Conservation (phyloP, 352 stramenopile genomes). For the Pseudoperonospora humuli region DNA sequence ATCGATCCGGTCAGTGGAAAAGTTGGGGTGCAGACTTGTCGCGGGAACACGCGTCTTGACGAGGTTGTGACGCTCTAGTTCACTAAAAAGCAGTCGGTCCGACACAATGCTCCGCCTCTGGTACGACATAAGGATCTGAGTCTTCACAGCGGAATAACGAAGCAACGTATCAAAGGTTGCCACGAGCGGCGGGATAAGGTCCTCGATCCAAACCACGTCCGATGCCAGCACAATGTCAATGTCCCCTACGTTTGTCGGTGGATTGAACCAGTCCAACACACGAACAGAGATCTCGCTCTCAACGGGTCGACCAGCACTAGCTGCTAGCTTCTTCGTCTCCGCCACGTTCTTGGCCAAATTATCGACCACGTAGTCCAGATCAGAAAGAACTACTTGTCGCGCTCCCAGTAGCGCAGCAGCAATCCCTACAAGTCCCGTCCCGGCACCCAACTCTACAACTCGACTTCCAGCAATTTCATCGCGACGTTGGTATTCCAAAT, state of each 20-base stretch:
- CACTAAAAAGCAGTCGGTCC: slow-evolving; percentile 47
- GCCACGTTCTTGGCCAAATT: slow-evolving; percentile 62
- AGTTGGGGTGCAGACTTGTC: slow-evolving; percentile 32
- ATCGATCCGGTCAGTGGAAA: slow-evolving; percentile 35
- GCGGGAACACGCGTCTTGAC: slow-evolving; percentile 21
- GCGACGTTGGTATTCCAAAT: slow-evolving; percentile 58
- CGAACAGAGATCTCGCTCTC: slow-evolving; percentile 13
- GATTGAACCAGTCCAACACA: slow-evolving; percentile 69
- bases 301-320: background rate
- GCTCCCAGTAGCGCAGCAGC: slow-evolving; percentile 72
- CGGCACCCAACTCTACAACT: slow-evolving; percentile 79
- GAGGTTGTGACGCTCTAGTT: slow-evolving; percentile 32
- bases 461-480: slow-evolving; percentile 25
- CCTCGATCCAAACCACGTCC: slow-evolving; percentile 88
- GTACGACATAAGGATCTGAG: slow-evolving; percentile 58
- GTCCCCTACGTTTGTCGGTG: slow-evolving; percentile 37
- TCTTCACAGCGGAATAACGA: slow-evolving; percentile 23
- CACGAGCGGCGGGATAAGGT: slow-evolving; percentile 82
- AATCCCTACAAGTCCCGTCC: slow-evolving; percentile 82
- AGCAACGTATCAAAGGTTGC: slow-evolving; percentile 53
- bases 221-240: slow-evolving; percentile 83
- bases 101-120: slow-evolving; percentile 58
- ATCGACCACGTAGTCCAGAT: slow-evolving; percentile 82
- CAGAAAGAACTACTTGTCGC: slow-evolving; percentile 69
- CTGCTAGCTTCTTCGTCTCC: slow-evolving; percentile 28